These are phyloP conservation scores for Ettlia oleoabundans DNA, from an alignment of 139 green algal genomes.

Conservation along the genomic window DNA sequence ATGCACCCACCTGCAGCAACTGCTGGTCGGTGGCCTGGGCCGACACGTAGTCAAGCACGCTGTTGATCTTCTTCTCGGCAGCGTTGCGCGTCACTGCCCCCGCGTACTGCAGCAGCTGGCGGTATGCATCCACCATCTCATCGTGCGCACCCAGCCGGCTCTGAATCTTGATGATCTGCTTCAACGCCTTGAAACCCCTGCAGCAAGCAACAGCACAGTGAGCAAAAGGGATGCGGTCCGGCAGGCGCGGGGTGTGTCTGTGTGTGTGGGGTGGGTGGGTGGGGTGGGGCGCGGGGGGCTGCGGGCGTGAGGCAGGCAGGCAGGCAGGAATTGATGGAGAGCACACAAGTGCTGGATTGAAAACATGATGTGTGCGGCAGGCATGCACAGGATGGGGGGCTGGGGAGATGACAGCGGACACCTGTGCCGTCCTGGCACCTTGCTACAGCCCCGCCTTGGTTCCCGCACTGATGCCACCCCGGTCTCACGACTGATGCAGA, in stretches of 20 bases:
- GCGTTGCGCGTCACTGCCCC: slow-evolving; percentile 92
- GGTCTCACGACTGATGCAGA: no score
- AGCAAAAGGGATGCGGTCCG: neutral
- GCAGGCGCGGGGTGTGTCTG: neutral
- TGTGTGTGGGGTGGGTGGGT: no score
- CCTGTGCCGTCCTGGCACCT: no score
- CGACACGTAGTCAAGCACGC: slow-evolving; percentile 91
- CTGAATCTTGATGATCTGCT: slow-evolving; percentile 98
- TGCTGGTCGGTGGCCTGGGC: slow-evolving; percentile 71
- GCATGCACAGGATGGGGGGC: no score
- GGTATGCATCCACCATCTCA: slow-evolving; percentile 93
- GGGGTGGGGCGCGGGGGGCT: no score
- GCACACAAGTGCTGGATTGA: no score
- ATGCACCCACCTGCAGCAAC: slow-evolving; percentile 67
- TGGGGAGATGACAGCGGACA: no score
- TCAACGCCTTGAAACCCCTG: slow-evolving; percentile 98
- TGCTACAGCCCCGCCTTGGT: no score
- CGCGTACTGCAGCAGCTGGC: slow-evolving; percentile 48
- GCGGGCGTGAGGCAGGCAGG: neutral
- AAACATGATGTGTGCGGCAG: no score
- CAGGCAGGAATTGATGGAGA: no score
- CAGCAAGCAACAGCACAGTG: neutral
- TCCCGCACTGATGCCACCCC: no score
- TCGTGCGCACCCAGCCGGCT: slow-evolving; percentile 73
- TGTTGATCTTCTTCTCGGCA: slow-evolving; percentile 99